Evolutionary conservation across 2,329 filamentous ascomycete species (phyloP), one percentile per base, ranked within the genome.

Genomic region (Grosmannia serpens): DNA sequence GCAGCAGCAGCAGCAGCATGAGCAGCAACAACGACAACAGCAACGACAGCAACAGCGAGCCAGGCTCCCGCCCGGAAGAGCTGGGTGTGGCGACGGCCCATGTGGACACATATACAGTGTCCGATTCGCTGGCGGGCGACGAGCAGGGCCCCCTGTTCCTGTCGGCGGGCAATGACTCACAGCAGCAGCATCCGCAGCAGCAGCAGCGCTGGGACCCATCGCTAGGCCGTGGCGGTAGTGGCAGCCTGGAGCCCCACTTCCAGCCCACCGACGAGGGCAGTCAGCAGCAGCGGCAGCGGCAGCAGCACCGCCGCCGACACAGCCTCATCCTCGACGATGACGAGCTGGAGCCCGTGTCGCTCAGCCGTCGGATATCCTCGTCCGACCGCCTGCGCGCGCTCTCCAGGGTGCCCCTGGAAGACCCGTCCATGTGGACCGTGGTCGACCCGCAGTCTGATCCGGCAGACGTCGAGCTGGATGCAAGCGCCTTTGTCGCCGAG

Each of bases 321-420:
- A 61, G 66, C 46, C 60, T 69, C 10, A 64, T 67, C 22, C 64
- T 70, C 20, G 67, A 69, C 58, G 67, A 68, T 52, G 68, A 70
- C 50, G 60, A 63, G 26, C n/a, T 58, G 13, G 66, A 69, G 6
- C 71, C 60, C 64, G 69, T 65, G 64, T 73, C 68, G 15, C 66
- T 66, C 46, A 62, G 68, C 0, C 70, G 65, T 59, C 72, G 69
- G 53, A 67, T 73, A 9, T 72, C 70, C 3, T 72, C 70, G 3
- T 71, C 70, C 15, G 70, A 73, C 58, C 69, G 67, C n/a, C 60
- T 73, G 38, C 70, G 69, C 47, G 69, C 66, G 2, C 65, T 72
- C 10, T 68, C 70, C n/a, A 69, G 70, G 44, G 67, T 65, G 46
- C 70, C 70, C 6, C 56, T 72, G 15, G 70, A 73, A 47, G 69